phyloP scores from a whole-genome alignment of 306 rosid genomes.

The Delonix regia region DNA sequence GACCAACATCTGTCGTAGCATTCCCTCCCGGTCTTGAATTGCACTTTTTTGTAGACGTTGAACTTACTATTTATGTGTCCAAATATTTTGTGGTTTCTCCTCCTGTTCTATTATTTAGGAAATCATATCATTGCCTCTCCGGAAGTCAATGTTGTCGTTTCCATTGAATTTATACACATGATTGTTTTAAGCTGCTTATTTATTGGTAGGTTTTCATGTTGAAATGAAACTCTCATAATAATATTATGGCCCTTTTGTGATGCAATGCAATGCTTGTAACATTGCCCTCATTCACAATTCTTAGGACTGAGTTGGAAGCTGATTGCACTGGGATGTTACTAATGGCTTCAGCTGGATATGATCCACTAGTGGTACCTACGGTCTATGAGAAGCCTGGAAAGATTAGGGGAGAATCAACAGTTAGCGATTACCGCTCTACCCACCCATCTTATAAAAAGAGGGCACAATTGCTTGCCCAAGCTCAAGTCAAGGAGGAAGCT shows the following conservation, averaged over 20 bases:
- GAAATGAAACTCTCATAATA: neutral
- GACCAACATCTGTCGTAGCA: constrained; percentile 2
- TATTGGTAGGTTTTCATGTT: neutral
- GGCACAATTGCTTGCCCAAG: constrained; percentile 63
- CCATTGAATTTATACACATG: constrained; percentile 4
- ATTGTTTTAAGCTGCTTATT: neutral
- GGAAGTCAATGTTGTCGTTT: neutral
- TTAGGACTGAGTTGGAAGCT: constrained; percentile 89
- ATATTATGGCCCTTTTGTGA: neutral
- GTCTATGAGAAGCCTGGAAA: constrained; percentile 68
- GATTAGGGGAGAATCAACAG: constrained; percentile 44
- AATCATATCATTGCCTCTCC: neutral
- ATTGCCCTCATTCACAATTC: neutral
- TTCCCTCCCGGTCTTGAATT: neutral
- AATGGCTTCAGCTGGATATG: constrained; percentile 80
- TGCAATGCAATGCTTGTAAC: neutral
- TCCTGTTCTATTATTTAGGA: neutral
- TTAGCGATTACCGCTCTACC: constrained; percentile 58
- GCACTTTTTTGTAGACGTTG: neutral
- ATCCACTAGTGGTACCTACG: constrained; percentile 70
- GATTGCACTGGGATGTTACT: constrained; percentile 78
- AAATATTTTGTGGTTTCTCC: too few species aligned
- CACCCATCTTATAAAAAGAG: constrained; percentile 75
- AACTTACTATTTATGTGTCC: neutral
- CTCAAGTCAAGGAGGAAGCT: constrained; percentile 81